Conservation (phyloP, 2,329 filamentous ascomycete genomes). For the Biscogniauxia mediterranea region DNA sequence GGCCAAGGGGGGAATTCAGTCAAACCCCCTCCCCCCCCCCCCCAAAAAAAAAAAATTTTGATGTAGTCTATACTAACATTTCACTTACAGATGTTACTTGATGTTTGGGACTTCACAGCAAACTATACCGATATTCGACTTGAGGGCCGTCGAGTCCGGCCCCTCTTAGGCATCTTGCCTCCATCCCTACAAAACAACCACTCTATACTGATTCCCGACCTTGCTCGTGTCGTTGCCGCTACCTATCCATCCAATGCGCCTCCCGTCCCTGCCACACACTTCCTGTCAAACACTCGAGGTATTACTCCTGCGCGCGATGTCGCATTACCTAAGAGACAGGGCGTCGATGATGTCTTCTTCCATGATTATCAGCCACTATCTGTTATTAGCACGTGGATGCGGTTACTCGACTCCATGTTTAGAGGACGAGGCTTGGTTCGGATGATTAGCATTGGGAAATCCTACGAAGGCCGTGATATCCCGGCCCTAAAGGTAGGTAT, state of each 20-base stretch:
- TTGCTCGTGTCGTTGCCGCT: conserved; percentile 73
- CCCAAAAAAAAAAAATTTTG: no score
- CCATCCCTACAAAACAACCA: conserved; percentile 69
- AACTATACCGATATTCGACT: conserved; percentile 84
- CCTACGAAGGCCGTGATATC: conserved; percentile 85
- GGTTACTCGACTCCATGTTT: conserved; percentile 85
- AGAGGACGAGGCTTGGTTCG: conserved; percentile 64
- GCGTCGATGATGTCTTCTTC: conserved; percentile 79
- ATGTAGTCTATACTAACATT: conserved; percentile 67
- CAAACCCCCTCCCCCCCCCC: background rate
- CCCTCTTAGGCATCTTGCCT: conserved; percentile 77
- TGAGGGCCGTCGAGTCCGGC: conserved; percentile 71
- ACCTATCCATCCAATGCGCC: conserved; percentile 60
- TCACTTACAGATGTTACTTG: conserved; percentile 64
- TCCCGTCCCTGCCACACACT: conserved; percentile 16
- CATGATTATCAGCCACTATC: conserved; percentile 85
- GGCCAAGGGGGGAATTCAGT: conserved; percentile 45
- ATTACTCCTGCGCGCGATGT: conserved; percentile 31
- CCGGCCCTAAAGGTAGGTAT: conserved; percentile 74
- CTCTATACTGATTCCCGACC: conserved; percentile 73
- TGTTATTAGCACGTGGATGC: conserved; percentile 87
- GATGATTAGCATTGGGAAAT: conserved; percentile 74
- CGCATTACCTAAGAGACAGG: conserved; percentile 33
- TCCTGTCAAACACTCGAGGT: conserved; percentile 19
- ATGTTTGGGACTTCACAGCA: conserved; percentile 83